Evolutionary conservation across 768 basidiomycete species (phyloP).

Genomic region (Leccinum truebloodii): DNA sequence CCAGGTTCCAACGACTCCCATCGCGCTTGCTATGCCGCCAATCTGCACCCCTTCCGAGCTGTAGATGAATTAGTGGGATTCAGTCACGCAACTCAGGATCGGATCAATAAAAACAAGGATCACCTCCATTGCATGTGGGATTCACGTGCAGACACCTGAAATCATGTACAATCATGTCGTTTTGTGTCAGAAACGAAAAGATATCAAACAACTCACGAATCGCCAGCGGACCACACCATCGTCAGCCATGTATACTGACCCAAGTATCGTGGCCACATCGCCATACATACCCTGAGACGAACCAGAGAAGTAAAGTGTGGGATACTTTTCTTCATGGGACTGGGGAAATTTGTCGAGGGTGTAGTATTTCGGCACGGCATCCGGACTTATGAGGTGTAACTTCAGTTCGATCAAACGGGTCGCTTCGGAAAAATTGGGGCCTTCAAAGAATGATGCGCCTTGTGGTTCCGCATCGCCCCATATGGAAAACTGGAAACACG

Average conservation of each 20-base stretch:
- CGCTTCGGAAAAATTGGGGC: conserved; percentile 60
- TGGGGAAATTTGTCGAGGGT: conserved; percentile 25
- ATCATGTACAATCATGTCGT: conserved; percentile 14
- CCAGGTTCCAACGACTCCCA: conserved; percentile 71
- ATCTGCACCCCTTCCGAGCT: conserved; percentile 72
- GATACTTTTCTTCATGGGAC: conserved; percentile 33
- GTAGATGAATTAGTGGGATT: not conserved
- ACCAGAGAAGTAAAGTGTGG: conserved; percentile 50
- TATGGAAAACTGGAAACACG: conserved; percentile 10
- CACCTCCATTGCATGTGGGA: conserved; percentile 61
- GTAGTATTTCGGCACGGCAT: conserved; percentile 22
- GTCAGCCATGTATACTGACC: conserved; percentile 48
- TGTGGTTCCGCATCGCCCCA: conserved; percentile 27
- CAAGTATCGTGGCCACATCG: conserved; percentile 48
- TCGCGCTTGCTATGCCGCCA: conserved; percentile 63
- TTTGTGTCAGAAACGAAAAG: not conserved
- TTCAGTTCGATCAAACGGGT: conserved; percentile 62
- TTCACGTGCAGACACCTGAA: conserved; percentile 55
- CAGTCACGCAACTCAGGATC: not conserved
- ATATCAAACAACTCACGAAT: conserved; percentile 48
- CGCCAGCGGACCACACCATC: conserved; percentile 54
- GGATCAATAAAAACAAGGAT: conserved; percentile 14
- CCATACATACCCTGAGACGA: conserved; percentile 43
- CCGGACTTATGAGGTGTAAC: conserved; percentile 44
- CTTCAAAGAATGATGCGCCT: conserved; percentile 46